Base-by-base conservation (phyloP, 331 rosid species). In the Acacia pycnantha region DNA sequence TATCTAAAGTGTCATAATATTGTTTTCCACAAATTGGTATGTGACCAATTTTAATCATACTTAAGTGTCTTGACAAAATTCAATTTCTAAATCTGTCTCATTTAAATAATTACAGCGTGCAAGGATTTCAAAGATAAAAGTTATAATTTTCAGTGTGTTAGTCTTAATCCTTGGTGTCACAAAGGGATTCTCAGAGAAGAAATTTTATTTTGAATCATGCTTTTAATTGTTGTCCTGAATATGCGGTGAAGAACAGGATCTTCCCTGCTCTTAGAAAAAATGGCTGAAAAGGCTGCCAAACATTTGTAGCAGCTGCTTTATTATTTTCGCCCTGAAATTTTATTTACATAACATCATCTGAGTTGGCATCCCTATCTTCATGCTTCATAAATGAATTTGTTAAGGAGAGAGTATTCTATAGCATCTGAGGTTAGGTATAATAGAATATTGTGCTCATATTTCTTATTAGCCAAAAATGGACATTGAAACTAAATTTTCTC, bases 91-190 rank as follows among this genome's bases (percentile, higher is more conserved):
- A 56, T n/a, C 11, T 37, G 24, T 69, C 18, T 70, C 53, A 11
- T 70, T 70, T 41, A 7, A 41, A 43, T 40, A 22, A 70, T 41
- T 40, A 40, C 27, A 70, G 31, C 13, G 21, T n/a, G 70, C 64
- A 19, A 47, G 44, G 66, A 48, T 77, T 70, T 82, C 50, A 22
- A 58, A 22, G 9, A 58, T 58, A 58, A 58, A 58, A 54, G 11
- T 22, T 3, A n/a, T 65, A 31, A 26, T 51, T 43, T 62, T 65
- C 16, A 24, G 48, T 64, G 74, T 31, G 43, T 53, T 69, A 70
- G 24, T 27, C 77, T 73, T 68, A 35, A 68, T n/a, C 76, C 79
- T 81, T 70, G 67, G 33, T 68, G 85, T 48, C 15, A 76, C 79
- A 59, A 61, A 69, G 22, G 40, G 43, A 53, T 75, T 47, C 35